phyloP scores from a whole-genome alignment of 2,329 filamentous ascomycete genomes.

The Fusarium globosum region DNA sequence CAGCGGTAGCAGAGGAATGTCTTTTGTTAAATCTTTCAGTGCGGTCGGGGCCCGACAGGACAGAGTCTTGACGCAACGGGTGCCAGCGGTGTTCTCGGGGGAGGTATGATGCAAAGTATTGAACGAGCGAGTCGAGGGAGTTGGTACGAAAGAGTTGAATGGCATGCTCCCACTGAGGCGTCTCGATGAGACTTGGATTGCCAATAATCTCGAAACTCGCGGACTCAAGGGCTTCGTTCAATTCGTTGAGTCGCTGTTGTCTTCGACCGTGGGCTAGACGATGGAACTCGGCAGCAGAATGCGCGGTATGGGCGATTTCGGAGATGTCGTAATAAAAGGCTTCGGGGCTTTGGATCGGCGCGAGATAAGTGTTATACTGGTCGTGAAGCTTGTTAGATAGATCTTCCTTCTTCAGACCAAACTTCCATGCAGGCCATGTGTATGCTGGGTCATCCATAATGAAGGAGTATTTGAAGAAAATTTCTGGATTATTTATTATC shows the following conservation, averaged over 20 bases:
- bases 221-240: slow-evolving; percentile 64
- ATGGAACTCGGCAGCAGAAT: slow-evolving; percentile 62
- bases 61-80: neutral
- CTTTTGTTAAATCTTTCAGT: accelerated
- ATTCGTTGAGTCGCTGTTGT: slow-evolving; percentile 61
- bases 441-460: slow-evolving; percentile 62
- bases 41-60: no score
- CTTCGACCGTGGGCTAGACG: slow-evolving; percentile 61
- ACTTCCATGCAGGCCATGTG: slow-evolving; percentile 69
- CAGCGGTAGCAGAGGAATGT: neutral
- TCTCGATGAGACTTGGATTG: slow-evolving; percentile 65
- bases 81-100: neutral
- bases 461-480: accelerated
- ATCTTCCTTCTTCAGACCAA: slow-evolving; percentile 66
- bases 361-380: slow-evolving; percentile 66
- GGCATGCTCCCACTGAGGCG: slow-evolving; percentile 65
- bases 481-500: accelerated
- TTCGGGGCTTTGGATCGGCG: slow-evolving; percentile 65
- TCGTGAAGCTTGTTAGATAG: slow-evolving; percentile 66
- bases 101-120: slow-evolving; percentile 57
- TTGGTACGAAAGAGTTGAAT: slow-evolving; percentile 66
- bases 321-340: slow-evolving; percentile 69
- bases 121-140: slow-evolving; percentile 66
- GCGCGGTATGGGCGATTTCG: slow-evolving; percentile 62
- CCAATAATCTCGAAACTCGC: slow-evolving; percentile 66